phyloP scores from a whole-genome alignment of 768 basidiomycete species.

The Floccularia luteovirens region DNA sequence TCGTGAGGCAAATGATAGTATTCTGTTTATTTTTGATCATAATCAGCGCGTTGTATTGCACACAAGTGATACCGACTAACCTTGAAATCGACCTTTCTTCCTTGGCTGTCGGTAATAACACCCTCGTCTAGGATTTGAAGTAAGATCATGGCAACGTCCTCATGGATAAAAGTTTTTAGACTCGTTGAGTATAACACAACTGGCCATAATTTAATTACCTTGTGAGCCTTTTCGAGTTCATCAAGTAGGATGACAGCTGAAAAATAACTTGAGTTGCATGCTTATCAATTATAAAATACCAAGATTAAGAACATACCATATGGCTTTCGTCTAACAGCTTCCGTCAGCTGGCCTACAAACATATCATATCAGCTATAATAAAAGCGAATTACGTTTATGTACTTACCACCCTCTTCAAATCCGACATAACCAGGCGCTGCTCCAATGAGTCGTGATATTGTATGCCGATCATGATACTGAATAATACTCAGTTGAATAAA shows the following conservation, averaged over 20 bases:
- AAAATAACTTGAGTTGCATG: constrained; percentile 1
- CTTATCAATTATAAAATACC: neutral
- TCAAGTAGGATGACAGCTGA: constrained; percentile 73
- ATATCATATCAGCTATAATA: neutral
- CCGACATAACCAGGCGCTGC: constrained; percentile 93
- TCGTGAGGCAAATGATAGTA: constrained; percentile 87
- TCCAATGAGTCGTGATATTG: constrained; percentile 85
- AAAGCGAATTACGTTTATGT: neutral
- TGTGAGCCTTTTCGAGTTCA: constrained; percentile 92
- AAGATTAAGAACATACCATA: constrained; percentile 47
- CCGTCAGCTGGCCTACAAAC: constrained; percentile 64
- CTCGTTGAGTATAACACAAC: too few relatives aligned
- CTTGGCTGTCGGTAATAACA: constrained; percentile 83
- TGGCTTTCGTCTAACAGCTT: constrained; percentile 86
- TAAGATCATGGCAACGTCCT: constrained; percentile 87
- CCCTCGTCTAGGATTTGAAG: constrained; percentile 92
- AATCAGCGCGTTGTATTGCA: too few relatives aligned
- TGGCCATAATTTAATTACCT: too few relatives aligned
- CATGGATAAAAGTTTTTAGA: too few relatives aligned
- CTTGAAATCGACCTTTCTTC: constrained; percentile 89
- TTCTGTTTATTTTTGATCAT: constrained; percentile 45
- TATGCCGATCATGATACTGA: constrained; percentile 87
- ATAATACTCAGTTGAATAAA: too few relatives aligned
- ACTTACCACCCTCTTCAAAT: constrained; percentile 68
- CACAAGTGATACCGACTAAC: too few relatives aligned